A percentile compares a stretch with the other conserved stretches of the same genome.
Conservation (phyloP, 495 filamentous ascomycete species). For the Penicillium tannophilum region DNA sequence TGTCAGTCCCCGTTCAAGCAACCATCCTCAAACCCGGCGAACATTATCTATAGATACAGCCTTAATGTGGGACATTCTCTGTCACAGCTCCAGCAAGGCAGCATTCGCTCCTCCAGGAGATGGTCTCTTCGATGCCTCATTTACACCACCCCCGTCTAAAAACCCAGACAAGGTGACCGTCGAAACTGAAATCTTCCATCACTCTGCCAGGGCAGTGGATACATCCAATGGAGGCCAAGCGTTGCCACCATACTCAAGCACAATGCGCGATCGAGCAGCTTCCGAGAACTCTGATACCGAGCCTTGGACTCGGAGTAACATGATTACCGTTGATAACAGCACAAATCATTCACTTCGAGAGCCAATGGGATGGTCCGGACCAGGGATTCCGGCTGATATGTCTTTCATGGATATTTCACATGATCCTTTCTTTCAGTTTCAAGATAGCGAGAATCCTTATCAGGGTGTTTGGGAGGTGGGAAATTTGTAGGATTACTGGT, state of each 20-base stretch:
- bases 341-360: constrained; percentile 14
- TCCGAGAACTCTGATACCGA: constrained; percentile 11
- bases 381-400: constrained; percentile 30
- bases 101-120: constrained; percentile 18
- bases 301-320: constrained; percentile 5
- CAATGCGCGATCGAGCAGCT: constrained; percentile 2
- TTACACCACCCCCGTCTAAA: constrained; percentile 16
- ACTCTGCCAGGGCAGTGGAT: constrained; percentile 41
- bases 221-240: constrained; percentile 46
- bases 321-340: constrained; percentile 1
- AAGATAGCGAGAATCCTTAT: constrained; percentile 31
- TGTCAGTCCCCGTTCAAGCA: constrained; percentile 30
- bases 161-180: constrained; percentile 33
- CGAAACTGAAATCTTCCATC: constrained; percentile 44
- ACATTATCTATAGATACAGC: constrained; percentile 43
- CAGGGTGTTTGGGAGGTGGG: constrained; percentile 32
- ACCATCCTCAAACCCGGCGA: constrained; percentile 36
- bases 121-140: constrained; percentile 32
- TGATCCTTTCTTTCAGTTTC: constrained; percentile 35
- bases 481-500: constrained; percentile 21
- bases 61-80: constrained; percentile 49
- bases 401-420: constrained; percentile 34
- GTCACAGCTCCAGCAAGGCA: constrained; percentile 29
- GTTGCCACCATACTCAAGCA: constrained; percentile 28
- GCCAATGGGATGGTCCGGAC: constrained; percentile 11